Percentiles rank a stretch among this genome's conserved stretches.
phyloP scores from a whole-genome alignment of 164 flowering plant genomes.

The Stephania cephalantha region DNA sequence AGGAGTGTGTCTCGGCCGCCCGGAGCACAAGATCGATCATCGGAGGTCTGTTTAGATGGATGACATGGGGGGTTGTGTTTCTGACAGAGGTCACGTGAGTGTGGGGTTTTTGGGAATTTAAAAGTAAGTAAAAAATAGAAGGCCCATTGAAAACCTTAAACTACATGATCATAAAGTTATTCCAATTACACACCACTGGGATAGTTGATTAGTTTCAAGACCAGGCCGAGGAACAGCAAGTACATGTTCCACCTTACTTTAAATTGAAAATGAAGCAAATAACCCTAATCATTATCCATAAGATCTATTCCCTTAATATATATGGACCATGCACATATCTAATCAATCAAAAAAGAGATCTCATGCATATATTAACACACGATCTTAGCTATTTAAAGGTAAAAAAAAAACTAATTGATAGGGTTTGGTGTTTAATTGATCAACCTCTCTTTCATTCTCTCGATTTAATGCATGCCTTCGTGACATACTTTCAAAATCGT shows the following conservation, averaged over 20 bases:
- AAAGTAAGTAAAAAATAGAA: neutral
- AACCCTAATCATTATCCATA: neutral
- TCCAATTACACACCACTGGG: neutral
- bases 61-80: neutral
- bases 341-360: neutral
- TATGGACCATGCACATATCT: neutral
- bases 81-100: constrained; percentile 15
- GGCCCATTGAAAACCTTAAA: constrained; percentile 4
- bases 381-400: neutral
- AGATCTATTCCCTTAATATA: neutral
- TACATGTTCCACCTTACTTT: neutral
- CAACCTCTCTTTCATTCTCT: neutral
- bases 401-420: no score
- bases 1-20: neutral
- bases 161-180: neutral
- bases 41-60: constrained; percentile 1
- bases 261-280: neutral
- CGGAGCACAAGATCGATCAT: neutral
- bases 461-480: neutral
- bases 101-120: constrained; percentile 5
- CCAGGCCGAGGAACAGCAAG: neutral
- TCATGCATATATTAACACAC: neutral
- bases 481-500: neutral
- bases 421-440: neutral
- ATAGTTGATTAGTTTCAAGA: neutral